phyloP scores from a whole-genome alignment of 1,139 yeast species.

The Blastobotrys serpentis region DNA sequence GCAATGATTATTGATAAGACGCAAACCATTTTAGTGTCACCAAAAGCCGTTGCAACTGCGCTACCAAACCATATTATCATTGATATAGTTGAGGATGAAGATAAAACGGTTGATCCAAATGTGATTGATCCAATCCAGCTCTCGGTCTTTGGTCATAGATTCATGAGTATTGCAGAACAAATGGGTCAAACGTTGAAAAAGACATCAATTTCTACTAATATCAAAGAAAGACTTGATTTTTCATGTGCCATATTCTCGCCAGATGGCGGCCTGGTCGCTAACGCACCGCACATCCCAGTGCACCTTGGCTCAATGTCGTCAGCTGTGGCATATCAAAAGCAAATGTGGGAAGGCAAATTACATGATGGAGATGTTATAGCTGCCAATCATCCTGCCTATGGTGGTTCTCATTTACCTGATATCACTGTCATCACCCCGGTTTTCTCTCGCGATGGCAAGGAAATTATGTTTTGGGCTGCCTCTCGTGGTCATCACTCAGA shows the following conservation, averaged over 20 bases:
- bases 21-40: slow-evolving; percentile 81
- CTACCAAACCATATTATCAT: slow-evolving; percentile 60
- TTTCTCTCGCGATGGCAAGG: slow-evolving; percentile 55
- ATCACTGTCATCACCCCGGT: slow-evolving; percentile 77
- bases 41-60: slow-evolving; percentile 62
- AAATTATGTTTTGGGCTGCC: slow-evolving; percentile 59
- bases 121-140: slow-evolving; percentile 64
- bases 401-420: slow-evolving; percentile 84
- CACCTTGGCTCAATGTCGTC: slow-evolving; percentile 87
- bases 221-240: slow-evolving; percentile 78
- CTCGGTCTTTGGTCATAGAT: slow-evolving; percentile 78
- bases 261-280: slow-evolving; percentile 75
- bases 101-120: slow-evolving; percentile 37
- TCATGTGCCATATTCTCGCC: slow-evolving; percentile 80
- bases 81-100: slow-evolving; percentile 28
- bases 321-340: slow-evolving; percentile 68
- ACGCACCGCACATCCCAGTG: slow-evolving; percentile 87
- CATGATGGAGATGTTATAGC: slow-evolving; percentile 73
- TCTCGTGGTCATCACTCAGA: slow-evolving; percentile 69
- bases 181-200: slow-evolving; percentile 82
- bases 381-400: slow-evolving; percentile 76
- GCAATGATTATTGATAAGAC: slow-evolving; percentile 83
- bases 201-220: slow-evolving; percentile 82
- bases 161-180: slow-evolving; percentile 87
- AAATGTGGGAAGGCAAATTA: slow-evolving; percentile 58